Percentiles rank a stretch among this genome's conserved stretches.
These are phyloP conservation scores for Erysiphe pulchra DNA, from an alignment of 2,329 filamentous ascomycete species.

Conservation along the genomic window DNA sequence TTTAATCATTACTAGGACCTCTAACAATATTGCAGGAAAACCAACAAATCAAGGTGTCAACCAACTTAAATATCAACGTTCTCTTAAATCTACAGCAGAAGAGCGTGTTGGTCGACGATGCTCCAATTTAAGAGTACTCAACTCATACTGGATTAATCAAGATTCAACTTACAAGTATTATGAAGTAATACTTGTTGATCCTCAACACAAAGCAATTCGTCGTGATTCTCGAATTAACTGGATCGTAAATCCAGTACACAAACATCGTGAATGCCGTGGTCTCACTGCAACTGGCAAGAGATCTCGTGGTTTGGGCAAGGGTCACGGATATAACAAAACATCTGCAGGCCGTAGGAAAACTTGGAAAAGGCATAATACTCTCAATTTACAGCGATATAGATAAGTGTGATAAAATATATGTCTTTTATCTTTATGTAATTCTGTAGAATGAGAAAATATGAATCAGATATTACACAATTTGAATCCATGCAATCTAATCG, in stretches of 20 bases:
- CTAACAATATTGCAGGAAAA: constrained; percentile 46
- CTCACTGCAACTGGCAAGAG: constrained; percentile 98
- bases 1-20: neutral
- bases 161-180: constrained; percentile 99
- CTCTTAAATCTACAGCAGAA: constrained; percentile 90
- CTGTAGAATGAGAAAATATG: neutral
- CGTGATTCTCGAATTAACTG: constrained; percentile 99
- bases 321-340: constrained; percentile 98
- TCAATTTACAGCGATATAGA: constrained; percentile 95
- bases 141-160: constrained; percentile 99
- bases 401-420: constrained; percentile 20
- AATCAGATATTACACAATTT: no score
- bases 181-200: constrained; percentile 98
- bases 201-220: constrained; percentile 99
- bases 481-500: no score
- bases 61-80: constrained; percentile 99
- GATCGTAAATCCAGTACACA: constrained; percentile 99
- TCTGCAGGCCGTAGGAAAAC: constrained; percentile 93
- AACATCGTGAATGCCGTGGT: constrained; percentile 96
- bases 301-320: constrained; percentile 97
- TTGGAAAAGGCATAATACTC: constrained; percentile 99
- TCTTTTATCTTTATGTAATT: neutral
- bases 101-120: constrained; percentile 98
- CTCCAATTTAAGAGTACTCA: constrained; percentile 96
- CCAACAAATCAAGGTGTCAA: constrained; percentile 99